Evolutionary conservation across 495 filamentous ascomycete genomes (phyloP).

Genomic region (Talaromyces trachyspermus): DNA sequence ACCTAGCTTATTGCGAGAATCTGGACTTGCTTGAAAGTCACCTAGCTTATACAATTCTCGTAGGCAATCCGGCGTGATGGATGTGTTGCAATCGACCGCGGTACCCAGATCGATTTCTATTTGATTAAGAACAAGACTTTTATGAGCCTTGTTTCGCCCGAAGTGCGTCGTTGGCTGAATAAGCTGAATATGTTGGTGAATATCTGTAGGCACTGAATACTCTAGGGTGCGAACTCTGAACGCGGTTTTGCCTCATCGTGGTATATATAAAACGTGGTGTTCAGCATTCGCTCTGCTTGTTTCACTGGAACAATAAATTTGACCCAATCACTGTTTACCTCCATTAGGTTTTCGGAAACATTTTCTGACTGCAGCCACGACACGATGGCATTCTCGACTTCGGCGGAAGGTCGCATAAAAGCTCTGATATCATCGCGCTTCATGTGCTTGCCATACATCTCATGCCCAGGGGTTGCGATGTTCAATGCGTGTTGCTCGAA

Average conservation of each 20-base stretch:
- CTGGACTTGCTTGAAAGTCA: constrained; percentile 30
- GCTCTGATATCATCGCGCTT: constrained; percentile 46
- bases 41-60: constrained; percentile 51
- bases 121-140: constrained; percentile 13
- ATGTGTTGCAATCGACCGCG: constrained; percentile 34
- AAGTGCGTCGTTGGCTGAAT: constrained; percentile 54
- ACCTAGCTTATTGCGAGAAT: constrained; percentile 45
- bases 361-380: constrained; percentile 43
- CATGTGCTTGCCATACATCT: constrained; percentile 57
- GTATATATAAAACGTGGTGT: constrained; percentile 49
- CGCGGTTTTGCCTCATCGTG: constrained; percentile 26
- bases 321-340: constrained; percentile 49
- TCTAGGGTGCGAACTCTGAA: constrained; percentile 44
- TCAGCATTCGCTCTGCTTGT: constrained; percentile 46
- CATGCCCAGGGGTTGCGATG: constrained; percentile 54
- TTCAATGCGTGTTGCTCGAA: constrained; percentile 56
- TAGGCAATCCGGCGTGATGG: constrained; percentile 53
- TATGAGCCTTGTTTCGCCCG: constrained; percentile 25
- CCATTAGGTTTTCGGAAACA: constrained; percentile 34
- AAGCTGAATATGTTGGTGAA: constrained; percentile 40
- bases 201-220: constrained; percentile 50
- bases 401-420: constrained; percentile 40
- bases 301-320: constrained; percentile 42
- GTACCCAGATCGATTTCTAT: constrained; percentile 17
- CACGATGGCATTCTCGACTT: constrained; percentile 33